These are phyloP conservation scores for Skeletonema tropicum DNA, from an alignment of 108 stramenopile genomes.

Conservation along the genomic window DNA sequence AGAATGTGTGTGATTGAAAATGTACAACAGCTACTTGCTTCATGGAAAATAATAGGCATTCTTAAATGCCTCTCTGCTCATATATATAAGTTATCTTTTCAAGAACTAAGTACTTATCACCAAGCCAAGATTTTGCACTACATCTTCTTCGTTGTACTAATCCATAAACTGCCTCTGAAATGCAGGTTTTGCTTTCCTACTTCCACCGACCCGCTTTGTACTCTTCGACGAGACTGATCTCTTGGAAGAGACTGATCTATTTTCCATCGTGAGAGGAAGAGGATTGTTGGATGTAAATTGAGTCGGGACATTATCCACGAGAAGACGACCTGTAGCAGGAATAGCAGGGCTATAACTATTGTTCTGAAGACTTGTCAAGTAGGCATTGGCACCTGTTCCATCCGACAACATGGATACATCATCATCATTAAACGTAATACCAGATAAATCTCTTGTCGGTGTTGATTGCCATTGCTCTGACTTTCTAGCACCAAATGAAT, in stretches of 20 bases:
- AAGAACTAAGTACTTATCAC: not conserved
- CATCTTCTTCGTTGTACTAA: not conserved
- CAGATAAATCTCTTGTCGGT: conserved; percentile 19
- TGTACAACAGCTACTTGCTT: not conserved
- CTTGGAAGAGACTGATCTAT: not conserved
- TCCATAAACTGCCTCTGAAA: conserved; percentile 49
- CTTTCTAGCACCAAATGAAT: not conserved
- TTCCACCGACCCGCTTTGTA: conserved; percentile 9
- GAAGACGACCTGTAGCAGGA: not conserved
- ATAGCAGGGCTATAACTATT: not conserved
- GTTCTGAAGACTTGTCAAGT: not conserved
- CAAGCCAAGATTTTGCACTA: not conserved
- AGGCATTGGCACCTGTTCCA: conserved; percentile 16
- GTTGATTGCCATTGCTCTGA: not conserved
- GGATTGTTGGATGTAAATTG: not conserved
- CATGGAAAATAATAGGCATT: not conserved
- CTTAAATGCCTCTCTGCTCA: not conserved
- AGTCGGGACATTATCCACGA: conserved; percentile 12
- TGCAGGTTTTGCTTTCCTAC: conserved; percentile 34
- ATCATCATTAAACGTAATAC: conserved; percentile 25
- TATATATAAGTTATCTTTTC: not conserved
- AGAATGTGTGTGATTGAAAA: not conserved
- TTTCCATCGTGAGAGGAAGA: not conserved
- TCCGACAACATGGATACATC: conserved; percentile 40
- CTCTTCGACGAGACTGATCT: conserved; percentile 1